phyloP scores from a whole-genome alignment of 306 rosid genomes.

The Cyclanthera cordifolia region DNA sequence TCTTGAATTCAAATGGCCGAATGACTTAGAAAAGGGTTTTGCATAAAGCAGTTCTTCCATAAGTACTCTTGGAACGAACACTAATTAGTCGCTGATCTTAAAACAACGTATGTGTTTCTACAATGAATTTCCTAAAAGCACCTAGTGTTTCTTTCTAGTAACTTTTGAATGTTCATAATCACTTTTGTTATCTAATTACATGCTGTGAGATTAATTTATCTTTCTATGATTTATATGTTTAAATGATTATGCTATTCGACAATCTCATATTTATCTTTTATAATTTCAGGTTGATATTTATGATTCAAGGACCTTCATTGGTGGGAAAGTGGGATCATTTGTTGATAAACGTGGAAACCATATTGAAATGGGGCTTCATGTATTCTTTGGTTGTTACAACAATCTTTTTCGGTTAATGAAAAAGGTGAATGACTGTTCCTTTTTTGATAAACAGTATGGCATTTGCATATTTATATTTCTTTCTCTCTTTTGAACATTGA shows the following conservation, averaged over 20 bases:
- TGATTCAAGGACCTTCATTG: slow-evolving; percentile 73
- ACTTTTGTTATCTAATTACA: neutral
- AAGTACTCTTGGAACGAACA: neutral
- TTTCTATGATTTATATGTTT: neutral
- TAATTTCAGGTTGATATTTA: slow-evolving; percentile 79
- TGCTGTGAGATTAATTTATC: too few relatives aligned
- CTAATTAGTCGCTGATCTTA: neutral
- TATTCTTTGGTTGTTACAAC: slow-evolving; percentile 85
- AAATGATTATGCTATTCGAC: neutral
- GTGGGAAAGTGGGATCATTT: slow-evolving; percentile 97
- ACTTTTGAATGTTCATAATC: neutral
- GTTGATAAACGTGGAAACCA: slow-evolving; percentile 85
- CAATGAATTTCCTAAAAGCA: neutral
- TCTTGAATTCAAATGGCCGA: neutral
- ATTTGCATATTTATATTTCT: neutral
- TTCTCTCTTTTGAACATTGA: neutral
- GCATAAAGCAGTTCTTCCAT: neutral
- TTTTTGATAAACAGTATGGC: neutral
- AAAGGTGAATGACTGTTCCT: slow-evolving; percentile 44
- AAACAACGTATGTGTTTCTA: too few relatives aligned
- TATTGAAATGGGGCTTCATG: slow-evolving; percentile 98
- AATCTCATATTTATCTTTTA: slow-evolving; percentile 6
- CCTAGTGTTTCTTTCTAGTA: neutral
- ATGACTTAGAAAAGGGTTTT: too few relatives aligned
- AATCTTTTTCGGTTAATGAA: slow-evolving; percentile 94